Percentiles rank a stretch among this genome's conserved stretches.
Conservation (phyloP, 169 alveolate genomes). For the Eimeria tenella region DNA sequence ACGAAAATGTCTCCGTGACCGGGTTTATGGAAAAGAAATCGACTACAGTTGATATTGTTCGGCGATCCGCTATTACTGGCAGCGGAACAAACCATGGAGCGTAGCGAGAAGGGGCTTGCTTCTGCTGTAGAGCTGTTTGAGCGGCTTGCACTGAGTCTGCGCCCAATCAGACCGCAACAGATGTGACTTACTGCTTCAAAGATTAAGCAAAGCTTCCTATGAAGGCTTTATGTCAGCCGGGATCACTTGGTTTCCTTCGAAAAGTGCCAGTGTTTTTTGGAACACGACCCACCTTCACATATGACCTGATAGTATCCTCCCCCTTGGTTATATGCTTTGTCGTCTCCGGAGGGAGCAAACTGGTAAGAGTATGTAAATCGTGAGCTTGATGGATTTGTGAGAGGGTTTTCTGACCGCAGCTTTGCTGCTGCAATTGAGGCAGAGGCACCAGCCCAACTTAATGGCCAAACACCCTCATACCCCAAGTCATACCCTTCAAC, state of each 20-base stretch:
- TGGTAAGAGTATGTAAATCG: constrained; percentile 69
- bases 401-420: constrained; percentile 57
- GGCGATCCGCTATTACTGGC: constrained; percentile 56
- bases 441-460: constrained; percentile 19
- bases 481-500: constrained; percentile 60
- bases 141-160: constrained; percentile 39
- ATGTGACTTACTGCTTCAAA: too few species aligned
- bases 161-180: neutral
- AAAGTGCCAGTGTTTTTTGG: too few species aligned
- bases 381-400: constrained; percentile 20
- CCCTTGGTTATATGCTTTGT: neutral
- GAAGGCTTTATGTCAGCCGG: too few species aligned
- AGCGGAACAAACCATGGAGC: constrained; percentile 73
- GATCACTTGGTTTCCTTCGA: too few species aligned
- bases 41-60: constrained; percentile 62
- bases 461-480: constrained; percentile 67
- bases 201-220: too few species aligned
- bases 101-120: constrained; percentile 56
- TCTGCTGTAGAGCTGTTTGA: constrained; percentile 58
- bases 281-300: constrained; percentile 39
- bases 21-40: constrained; percentile 70
- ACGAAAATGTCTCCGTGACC: constrained; percentile 34
- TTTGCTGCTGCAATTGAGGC: constrained; percentile 36
- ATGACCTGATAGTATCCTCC: constrained; percentile 69
- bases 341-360: constrained; percentile 12